Percentiles rank a stretch among this genome's conserved stretches.
Conservation (phyloP, 345 rosid genomes). For the Schrenkiella parvula region DNA sequence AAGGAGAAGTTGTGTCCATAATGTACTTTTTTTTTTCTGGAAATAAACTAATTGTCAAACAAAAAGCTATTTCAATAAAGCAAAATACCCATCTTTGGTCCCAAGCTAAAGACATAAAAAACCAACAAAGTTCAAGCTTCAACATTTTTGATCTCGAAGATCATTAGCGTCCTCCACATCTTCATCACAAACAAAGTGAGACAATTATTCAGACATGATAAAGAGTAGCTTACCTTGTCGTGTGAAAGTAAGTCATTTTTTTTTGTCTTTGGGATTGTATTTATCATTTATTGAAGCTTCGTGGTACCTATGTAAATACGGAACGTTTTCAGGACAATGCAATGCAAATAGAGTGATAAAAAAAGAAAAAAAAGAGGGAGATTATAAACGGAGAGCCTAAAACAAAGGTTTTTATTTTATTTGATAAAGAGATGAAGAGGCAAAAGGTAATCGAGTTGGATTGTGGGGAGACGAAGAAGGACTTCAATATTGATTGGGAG, state of each 20-base stretch:
- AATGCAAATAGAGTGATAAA: neutral
- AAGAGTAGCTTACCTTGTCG: no score
- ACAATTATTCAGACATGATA: no score
- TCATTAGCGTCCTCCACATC: no score
- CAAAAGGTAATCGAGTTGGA: conserved; percentile 25
- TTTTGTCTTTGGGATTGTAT: no score
- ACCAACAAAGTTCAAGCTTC: neutral
- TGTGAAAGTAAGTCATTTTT: no score
- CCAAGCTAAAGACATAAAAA: neutral
- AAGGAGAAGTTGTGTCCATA: neutral
- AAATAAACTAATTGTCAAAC: neutral
- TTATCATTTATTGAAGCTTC: no score
- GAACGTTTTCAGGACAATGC: neutral
- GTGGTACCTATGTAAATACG: no score
- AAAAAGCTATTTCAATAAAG: conserved; percentile 18
- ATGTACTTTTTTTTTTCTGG: neutral
- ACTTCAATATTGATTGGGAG: conserved; percentile 44
- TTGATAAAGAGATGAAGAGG: conserved; percentile 20
- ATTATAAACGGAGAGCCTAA: neutral
- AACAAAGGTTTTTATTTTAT: neutral
- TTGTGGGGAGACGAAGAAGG: conserved; percentile 34
- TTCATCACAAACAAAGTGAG: no score
- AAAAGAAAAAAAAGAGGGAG: neutral
- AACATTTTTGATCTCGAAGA: neutral
- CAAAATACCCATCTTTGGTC: neutral